phyloP scores from a whole-genome alignment of 2,329 filamentous ascomycete species.

The Penicillium sp. region DNA sequence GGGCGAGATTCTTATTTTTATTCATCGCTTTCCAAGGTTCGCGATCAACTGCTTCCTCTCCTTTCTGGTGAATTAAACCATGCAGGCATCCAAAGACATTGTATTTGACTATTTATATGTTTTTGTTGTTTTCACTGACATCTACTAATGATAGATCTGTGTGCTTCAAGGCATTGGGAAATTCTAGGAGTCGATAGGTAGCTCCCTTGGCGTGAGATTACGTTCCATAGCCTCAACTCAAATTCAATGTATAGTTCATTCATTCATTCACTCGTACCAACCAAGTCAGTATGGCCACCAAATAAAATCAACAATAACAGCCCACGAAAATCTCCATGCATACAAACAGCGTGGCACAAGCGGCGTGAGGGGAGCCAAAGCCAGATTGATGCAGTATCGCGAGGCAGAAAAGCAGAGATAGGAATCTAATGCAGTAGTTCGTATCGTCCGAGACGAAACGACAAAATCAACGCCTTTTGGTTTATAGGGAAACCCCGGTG shows the following conservation, averaged over 20 bases:
- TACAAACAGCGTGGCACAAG: background rate
- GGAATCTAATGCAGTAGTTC: background rate
- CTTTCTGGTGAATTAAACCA: no score
- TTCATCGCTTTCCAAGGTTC: background rate
- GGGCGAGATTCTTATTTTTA: slow-evolving; percentile 3
- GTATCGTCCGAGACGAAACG: background rate
- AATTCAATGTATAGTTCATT: slow-evolving; percentile 31
- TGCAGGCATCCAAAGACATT: no score
- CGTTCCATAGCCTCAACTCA: background rate
- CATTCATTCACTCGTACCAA: slow-evolving; percentile 39
- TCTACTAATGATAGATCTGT: no score
- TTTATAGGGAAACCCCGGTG: slow-evolving; percentile 47
- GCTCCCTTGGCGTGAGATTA: no score
- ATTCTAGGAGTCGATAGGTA: no score
- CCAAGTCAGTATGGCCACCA: slow-evolving; percentile 18
- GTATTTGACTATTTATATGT: no score
- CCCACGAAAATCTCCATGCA: background rate
- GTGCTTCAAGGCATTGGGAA: no score
- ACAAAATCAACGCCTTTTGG: slow-evolving; percentile 7
- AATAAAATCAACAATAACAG: slow-evolving; percentile 4
- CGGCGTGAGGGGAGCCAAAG: background rate
- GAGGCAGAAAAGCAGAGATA: slow-evolving; percentile 4
- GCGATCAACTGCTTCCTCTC: no score
- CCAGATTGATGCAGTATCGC: background rate
- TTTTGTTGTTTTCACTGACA: no score